Conservation (phyloP, 2,329 filamentous ascomycete genomes). For the Colletotrichum sp. region DNA sequence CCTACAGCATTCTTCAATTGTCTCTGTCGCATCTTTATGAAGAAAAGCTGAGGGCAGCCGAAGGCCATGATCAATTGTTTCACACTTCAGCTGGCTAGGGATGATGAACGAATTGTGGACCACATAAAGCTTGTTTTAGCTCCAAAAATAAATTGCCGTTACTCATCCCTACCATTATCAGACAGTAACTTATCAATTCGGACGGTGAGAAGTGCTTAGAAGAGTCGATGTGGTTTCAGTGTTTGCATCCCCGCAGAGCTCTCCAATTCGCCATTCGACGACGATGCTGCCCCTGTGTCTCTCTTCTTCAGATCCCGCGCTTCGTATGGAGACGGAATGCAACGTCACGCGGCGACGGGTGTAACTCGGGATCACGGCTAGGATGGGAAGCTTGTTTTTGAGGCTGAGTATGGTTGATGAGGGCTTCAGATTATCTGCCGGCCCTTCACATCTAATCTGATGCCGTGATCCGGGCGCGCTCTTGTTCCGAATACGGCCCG, state of each 20-base stretch:
- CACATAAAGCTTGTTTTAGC: constrained; percentile 8
- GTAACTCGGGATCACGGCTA: not conserved
- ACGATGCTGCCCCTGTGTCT: not conserved
- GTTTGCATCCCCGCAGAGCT: not conserved
- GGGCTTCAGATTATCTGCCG: not conserved
- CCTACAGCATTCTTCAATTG: not conserved
- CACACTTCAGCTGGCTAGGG: not conserved
- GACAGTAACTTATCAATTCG: not conserved
- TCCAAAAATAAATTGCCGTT: constrained; percentile 3
- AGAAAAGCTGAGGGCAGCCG: not conserved
- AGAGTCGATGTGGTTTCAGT: not conserved
- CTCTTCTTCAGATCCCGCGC: not conserved
- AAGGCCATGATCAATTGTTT: not conserved
- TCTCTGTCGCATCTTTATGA: not conserved
- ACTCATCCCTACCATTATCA: not conserved
- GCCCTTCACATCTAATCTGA: not conserved
- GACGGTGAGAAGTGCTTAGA: not conserved
- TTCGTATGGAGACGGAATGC: not conserved
- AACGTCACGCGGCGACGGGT: not conserved
- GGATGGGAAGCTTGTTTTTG: not conserved
- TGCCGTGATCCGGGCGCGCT: not conserved
- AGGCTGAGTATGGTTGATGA: not conserved
- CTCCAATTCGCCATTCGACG: not conserved
- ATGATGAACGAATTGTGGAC: not conserved
- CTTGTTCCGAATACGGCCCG: not conserved